Conservation (phyloP, 805 yeast species). For the Candida boidinii region DNA sequence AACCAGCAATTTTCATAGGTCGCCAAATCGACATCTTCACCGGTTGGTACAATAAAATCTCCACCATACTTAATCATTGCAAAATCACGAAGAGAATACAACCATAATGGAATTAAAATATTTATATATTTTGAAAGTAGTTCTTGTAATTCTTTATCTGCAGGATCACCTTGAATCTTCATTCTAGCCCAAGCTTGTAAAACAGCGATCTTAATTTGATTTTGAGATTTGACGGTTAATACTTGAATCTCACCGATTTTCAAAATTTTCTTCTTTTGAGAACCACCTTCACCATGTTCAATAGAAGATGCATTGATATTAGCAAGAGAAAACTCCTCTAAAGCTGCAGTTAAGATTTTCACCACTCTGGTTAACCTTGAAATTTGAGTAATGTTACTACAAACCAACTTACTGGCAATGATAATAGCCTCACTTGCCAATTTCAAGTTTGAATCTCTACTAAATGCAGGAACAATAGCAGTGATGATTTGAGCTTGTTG, state of each 20-base stretch:
- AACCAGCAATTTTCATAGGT: slow-evolving; percentile 61
- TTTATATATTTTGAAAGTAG: slow-evolving; percentile 50
- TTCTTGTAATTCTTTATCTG: slow-evolving; percentile 35
- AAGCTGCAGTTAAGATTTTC: slow-evolving; percentile 53
- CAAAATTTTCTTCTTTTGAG: slow-evolving; percentile 28
- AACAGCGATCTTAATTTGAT: slow-evolving; percentile 49
- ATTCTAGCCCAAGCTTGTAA: slow-evolving; percentile 70
- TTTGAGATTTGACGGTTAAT: slow-evolving; percentile 34
- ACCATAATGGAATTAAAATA: slow-evolving; percentile 71
- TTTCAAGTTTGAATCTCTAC: slow-evolving; percentile 59
- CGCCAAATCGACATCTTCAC: slow-evolving; percentile 35
- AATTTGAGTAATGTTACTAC: slow-evolving; percentile 45
- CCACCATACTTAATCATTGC: slow-evolving; percentile 53
- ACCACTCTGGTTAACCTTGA: slow-evolving; percentile 46
- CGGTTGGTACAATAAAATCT: slow-evolving; percentile 22
- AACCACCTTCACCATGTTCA: slow-evolving; percentile 11
- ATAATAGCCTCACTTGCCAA: slow-evolving; percentile 71
- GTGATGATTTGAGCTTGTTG: slow-evolving; percentile 92
- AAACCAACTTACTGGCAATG: slow-evolving; percentile 69
- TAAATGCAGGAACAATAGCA: slow-evolving; percentile 83
- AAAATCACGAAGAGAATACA: slow-evolving; percentile 62
- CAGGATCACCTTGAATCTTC: slow-evolving; percentile 24
- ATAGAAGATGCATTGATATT: slow-evolving; percentile 14
- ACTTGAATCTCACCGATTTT: slow-evolving; percentile 51
- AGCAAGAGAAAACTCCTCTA: slow-evolving; percentile 43